Evolutionary conservation across 257 asterid genomes (phyloP), one percentile per base, ranked within the genome.

Genomic region (Striga asiatica): DNA sequence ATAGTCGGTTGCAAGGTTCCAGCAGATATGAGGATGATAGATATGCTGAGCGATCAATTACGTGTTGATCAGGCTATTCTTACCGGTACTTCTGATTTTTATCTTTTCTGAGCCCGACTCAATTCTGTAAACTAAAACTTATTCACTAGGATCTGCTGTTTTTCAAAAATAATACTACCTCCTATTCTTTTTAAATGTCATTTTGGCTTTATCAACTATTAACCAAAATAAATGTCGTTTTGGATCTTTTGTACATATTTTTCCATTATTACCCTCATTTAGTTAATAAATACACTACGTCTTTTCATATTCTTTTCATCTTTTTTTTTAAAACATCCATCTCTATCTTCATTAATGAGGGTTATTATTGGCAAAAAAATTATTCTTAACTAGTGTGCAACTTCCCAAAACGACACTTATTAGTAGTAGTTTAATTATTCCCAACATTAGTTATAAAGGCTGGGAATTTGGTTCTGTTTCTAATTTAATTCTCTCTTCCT

Each of bases 51-150:
- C 18, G 89, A 92, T 72, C 97, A 82, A 19, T 65, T 92, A 72
- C 95, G 99, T 17, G 95, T 88, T 55, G 99, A 92, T 79, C 99
- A 92, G 70, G 97, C 99, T 9, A 92, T 92, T 73, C 96, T 92
- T 59, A 88, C 99, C 16, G 98, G 98, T 88, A 66, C 61, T 25
- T 57, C 35, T 25, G 60, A 16, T 21, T 23, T 14, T n/a, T n/a
- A n/a, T n/a, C 21, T 32, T 3, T 45, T 25, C 23, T 22, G 42
- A 20, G 22, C 18, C 8, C n/a, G 61, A 8, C 11, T 41, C 24
- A 16, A 39, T 27, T 42, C 43, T 58, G 12, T 58, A 54, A 17
- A 28, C 61, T 48, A 28, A 28, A 63, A 39, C 41, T 20, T 41
- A 51, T 17, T 39, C 29, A 35, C 24, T 49, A 13, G 25, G 49